These are phyloP conservation scores for Bretziella fagacearum DNA, from an alignment of 2,329 filamentous ascomycete species.

Conservation along the genomic window DNA sequence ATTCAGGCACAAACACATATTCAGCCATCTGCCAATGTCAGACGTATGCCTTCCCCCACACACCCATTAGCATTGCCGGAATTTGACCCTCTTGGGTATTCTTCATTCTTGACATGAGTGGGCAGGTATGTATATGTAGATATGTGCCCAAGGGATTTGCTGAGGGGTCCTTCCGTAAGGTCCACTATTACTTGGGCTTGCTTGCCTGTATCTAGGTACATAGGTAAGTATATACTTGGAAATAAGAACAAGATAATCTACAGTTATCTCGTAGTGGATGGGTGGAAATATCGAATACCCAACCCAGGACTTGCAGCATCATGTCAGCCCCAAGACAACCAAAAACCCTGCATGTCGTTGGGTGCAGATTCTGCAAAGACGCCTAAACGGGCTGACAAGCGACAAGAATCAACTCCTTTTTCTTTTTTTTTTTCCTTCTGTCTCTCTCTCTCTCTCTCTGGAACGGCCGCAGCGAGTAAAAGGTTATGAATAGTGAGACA, in stretches of 20 bases:
- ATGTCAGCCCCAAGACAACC: neutral
- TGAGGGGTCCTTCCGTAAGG: neutral
- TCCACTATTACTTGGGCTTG: neutral
- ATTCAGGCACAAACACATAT: neutral
- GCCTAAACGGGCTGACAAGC: neutral
- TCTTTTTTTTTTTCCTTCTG: neutral
- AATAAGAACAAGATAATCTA: neutral
- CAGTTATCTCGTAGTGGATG: neutral
- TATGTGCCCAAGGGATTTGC: neutral
- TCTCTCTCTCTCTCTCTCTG: neutral
- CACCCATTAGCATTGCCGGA: neutral
- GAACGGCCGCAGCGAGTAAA: too few relatives aligned
- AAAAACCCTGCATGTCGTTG: neutral
- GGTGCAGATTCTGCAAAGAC: neutral
- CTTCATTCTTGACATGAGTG: neutral
- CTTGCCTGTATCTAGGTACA: too few relatives aligned
- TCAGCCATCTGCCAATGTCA: too few relatives aligned
- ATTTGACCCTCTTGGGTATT: neutral
- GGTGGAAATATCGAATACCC: neutral
- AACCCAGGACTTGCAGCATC: neutral
- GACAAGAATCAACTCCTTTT: too few relatives aligned
- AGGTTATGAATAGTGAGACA: too few relatives aligned
- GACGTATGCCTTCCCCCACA: neutral
- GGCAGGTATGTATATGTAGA: neutral
- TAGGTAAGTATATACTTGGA: neutral